Percentiles rank a stretch among this genome's conserved stretches.
Conservation (phyloP, 1,139 yeast species). For the Arxiozyma heterogenica region DNA sequence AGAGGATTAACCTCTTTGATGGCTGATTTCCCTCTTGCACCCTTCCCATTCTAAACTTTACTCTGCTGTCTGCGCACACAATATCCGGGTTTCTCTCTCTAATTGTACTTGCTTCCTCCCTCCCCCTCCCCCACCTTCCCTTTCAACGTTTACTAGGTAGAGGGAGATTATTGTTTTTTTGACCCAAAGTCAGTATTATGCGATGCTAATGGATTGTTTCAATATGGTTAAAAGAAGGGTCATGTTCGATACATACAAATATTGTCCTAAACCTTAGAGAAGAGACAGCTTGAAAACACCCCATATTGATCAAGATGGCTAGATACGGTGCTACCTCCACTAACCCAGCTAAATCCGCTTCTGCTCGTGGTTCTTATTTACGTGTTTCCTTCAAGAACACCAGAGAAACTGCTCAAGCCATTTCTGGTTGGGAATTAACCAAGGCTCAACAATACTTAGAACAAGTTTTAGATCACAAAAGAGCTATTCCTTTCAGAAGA, state of each 20-base stretch:
- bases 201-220: not conserved
- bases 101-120: not conserved
- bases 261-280: slow-evolving; percentile 4
- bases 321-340: slow-evolving; percentile 99
- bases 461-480: slow-evolving; percentile 95
- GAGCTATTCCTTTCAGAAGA: slow-evolving; percentile 99
- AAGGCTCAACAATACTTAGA: slow-evolving; percentile 94
- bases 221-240: slow-evolving; percentile 2
- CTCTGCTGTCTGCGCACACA: not conserved
- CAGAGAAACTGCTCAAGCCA: slow-evolving; percentile 98
- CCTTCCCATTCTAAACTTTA: not conserved
- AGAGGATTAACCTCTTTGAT: too few species aligned
- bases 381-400: slow-evolving; percentile 99
- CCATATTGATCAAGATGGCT: slow-evolving; percentile 43
- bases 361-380: slow-evolving; percentile 98
- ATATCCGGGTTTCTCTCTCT: not conserved
- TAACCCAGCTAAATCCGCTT: slow-evolving; percentile 99
- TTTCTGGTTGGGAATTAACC: slow-evolving; percentile 94
- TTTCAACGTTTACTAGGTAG: not conserved
- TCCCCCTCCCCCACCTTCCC: not conserved
- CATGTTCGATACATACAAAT: not conserved
- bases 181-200: not conserved
- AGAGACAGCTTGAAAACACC: slow-evolving; percentile 10
- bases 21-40: too few species aligned
- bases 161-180: not conserved